Evolutionary conservation across 192 early-diverging fungal genomes (phyloP), one percentile per base, ranked within the genome.

Genomic region (Gamsiella multidivaricata): DNA sequence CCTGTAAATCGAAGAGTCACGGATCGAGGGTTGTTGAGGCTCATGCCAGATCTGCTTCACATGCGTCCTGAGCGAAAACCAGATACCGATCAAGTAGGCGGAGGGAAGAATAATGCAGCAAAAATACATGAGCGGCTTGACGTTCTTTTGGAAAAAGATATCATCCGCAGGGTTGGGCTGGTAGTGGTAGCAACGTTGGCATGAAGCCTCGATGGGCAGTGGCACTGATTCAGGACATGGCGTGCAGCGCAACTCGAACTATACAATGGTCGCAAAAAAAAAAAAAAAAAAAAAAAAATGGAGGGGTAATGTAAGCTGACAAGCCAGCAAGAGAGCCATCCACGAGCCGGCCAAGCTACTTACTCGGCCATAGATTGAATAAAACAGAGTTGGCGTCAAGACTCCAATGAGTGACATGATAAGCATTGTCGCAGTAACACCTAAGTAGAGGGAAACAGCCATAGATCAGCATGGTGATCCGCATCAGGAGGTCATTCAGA

Each of bases 341-440:
- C 17, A 18, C n/a, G 4, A 10, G 45, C 45, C 6, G n/a, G n/a
- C n/a, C n/a, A n/a, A n/a, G n/a, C 17, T 5, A 80, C 80, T 75
- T 85, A 88, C 83, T 18, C 79, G 72, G 7, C 95, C 97, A 83
- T 94, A 96, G 18, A 94, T 92, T 52, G 94, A 90, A 80, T 97
- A 97, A 74, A 98, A 99, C 32, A 97, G 68, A 7, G 97, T 97
- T 4, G 97, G 97, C 3, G 94, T 93, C 81, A 99, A 93, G 18
- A 89, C 92, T 8, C 94, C 96, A 78, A 97, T 92, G 47, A 97
- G 88, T 0, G 93, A 91, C 91, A 97, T 93, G 78, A 97, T 95
- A 15, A 99, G 88, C 88, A 99, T 89, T 0, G 97, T 98, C 32
- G 91, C 89, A 12, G 97, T 96, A 12, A 99, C 96, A 47, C 93